Evolutionary conservation across 2,329 filamentous ascomycete species (phyloP), one percentile per base, ranked within the genome.

Genomic region (Cytospora paraplurivora): DNA sequence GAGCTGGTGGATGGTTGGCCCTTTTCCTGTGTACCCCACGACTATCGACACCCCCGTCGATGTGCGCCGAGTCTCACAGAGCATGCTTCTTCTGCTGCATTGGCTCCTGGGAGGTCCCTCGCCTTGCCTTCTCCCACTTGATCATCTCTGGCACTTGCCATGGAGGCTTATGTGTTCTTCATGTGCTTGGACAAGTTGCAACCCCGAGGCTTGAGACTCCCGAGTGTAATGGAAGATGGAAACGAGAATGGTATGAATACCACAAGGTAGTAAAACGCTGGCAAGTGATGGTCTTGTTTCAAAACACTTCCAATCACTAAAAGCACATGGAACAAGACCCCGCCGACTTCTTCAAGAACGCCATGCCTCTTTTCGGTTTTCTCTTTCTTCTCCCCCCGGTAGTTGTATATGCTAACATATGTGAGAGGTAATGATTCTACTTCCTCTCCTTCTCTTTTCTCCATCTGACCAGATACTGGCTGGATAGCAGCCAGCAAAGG

Each of bases 331-430:
- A 44, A 51, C 19, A 52, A 50, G 35, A 54, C 53, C 17, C 57
- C 58, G 35, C 34, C 64, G 58, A 51, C 47, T 49, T 44, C 59
- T 56, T 59, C 49, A 32, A 19, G 56, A 66, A 66, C 64, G 64
- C 64, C 64, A 17, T 66, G 54, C 64, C 64, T 66, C 62, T 53
- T 59, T 58, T 47, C 57, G 61, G 47, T 47, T 51, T 41, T 49
- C 15, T 59, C 34, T 50, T 47, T 27, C 27, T 27, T 27, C 27
- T 21, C 44, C 44, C n/a, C 44, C 44, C 58, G 58, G 56, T 49
- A 57, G 41, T 60, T 53, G 59, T 56, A 50, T 63, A 59, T 66
- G 62, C 57, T 59, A 50, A 44, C 51, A 56, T 52, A 2, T 27
- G 27, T 59, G 52, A 49, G 51, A 58, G 55, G 47, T 53, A 32